Evolutionary conservation across 371 early-diverging fungal species (phyloP).

Genomic region (Choanephora cucurbitarum): DNA sequence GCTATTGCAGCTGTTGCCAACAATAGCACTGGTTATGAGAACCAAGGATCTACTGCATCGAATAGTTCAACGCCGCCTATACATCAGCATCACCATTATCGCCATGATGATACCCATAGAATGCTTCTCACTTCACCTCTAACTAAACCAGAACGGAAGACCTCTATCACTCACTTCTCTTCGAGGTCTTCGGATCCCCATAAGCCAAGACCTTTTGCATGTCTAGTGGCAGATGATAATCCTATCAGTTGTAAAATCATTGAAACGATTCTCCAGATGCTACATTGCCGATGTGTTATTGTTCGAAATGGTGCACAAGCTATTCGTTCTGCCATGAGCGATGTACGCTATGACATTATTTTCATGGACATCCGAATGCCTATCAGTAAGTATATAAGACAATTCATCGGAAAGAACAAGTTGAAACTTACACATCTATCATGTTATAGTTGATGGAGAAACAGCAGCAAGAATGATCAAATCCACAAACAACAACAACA

Average conservation of each 20-base stretch:
- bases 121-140: slow-evolving; percentile 7
- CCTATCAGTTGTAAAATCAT: slow-evolving; percentile 86
- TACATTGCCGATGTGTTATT: slow-evolving; percentile 79
- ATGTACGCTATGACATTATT: slow-evolving; percentile 86
- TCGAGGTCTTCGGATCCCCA: not conserved
- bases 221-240: slow-evolving; percentile 89
- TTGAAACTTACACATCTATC: not conserved
- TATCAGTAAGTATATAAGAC: slow-evolving; percentile 62
- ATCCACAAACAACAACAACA: slow-evolving; percentile 81
- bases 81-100: slow-evolving; percentile 1
- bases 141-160: slow-evolving; percentile 8
- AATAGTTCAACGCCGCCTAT: not conserved
- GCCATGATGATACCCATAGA: not conserved
- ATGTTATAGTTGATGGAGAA: slow-evolving; percentile 80
- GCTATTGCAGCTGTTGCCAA: slow-evolving; percentile 16
- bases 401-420: too few species aligned
- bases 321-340: slow-evolving; percentile 85
- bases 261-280: slow-evolving; percentile 76
- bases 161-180: slow-evolving; percentile 1
- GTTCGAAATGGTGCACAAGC: slow-evolving; percentile 93
- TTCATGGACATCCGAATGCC: slow-evolving; percentile 95
- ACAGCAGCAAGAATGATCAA: slow-evolving; percentile 93
- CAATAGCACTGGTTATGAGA: not conserved
- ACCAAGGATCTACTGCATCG: not conserved
- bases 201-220: slow-evolving; percentile 38